Evolutionary conservation across 129 eudicot species (phyloP).

Genomic region (Oenanthe sinensis): DNA sequence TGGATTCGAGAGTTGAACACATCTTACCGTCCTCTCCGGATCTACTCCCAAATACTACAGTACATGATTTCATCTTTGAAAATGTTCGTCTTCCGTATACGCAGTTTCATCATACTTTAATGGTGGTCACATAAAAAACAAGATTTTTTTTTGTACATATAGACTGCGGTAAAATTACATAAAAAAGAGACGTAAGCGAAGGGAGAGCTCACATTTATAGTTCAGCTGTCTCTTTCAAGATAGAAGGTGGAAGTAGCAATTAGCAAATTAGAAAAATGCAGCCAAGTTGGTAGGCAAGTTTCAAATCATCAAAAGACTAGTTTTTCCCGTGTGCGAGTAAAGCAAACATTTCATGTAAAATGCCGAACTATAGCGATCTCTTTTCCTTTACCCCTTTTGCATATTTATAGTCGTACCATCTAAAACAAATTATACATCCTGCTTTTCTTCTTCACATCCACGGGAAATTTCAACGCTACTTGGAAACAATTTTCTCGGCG

Average conservation of each 20-base stretch:
- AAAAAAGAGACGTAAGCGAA: neutral
- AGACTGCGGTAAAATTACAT: neutral
- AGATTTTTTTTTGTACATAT: neutral
- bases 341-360: constrained; percentile 1
- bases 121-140: neutral
- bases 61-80: too few relatives aligned
- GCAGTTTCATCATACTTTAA: neutral
- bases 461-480: too few relatives aligned
- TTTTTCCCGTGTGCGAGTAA: constrained; percentile 9
- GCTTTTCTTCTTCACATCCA: neutral
- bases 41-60: neutral
- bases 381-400: neutral
- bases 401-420: neutral
- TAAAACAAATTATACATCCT: neutral
- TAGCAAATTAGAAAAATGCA: neutral
- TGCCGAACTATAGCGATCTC: neutral
- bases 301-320: constrained; percentile 1
- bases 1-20: too few relatives aligned
- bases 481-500: neutral
- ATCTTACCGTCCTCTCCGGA: too few relatives aligned
- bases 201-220: neutral
- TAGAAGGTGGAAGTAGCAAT: neutral
- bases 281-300: neutral
- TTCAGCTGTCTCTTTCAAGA: neutral
- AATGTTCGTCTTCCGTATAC: neutral